A percentile compares a stretch with the other conserved stretches of the same genome.
Conservation (phyloP, 2,329 filamentous ascomycete genomes). For the Trichoderma cornu-damae region DNA sequence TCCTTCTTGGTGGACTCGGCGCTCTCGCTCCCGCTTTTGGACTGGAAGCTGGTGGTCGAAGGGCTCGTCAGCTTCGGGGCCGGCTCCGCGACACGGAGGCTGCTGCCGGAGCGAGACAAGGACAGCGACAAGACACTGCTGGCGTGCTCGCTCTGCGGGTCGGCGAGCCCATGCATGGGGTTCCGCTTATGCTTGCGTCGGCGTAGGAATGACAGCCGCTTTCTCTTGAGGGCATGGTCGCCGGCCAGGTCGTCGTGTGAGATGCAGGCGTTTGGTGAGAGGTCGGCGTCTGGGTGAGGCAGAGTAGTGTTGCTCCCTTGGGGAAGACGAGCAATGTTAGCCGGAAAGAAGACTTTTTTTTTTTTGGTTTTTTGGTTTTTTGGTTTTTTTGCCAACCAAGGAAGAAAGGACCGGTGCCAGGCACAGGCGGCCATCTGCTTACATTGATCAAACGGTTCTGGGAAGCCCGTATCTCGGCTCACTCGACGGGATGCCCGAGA, state of each 20-base stretch:
- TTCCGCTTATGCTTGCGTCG: constrained; percentile 45
- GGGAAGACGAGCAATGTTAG: neutral
- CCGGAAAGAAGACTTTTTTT: neutral
- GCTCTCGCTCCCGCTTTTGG: constrained; percentile 40
- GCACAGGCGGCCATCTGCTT: constrained; percentile 25
- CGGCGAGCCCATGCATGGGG: constrained; percentile 43
- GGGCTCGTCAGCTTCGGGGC: constrained; percentile 24
- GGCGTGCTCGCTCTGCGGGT: constrained; percentile 32
- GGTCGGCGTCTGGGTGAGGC: constrained; percentile 57
- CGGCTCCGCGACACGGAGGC: constrained; percentile 22
- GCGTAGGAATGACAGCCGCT: constrained; percentile 43
- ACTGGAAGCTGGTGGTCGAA: constrained; percentile 30
- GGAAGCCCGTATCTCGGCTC: constrained; percentile 47
- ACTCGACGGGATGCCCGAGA: constrained; percentile 21
- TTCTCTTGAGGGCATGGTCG: constrained; percentile 38
- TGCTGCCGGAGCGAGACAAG: constrained; percentile 23
- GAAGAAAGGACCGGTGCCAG: neutral
- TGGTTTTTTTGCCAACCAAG: too few species aligned
- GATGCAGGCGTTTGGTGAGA: constrained; percentile 52
- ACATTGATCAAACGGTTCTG: constrained; percentile 47
- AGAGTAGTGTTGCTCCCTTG: constrained; percentile 54
- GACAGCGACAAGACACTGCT: constrained; percentile 34
- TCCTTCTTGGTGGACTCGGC: constrained; percentile 27
- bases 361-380: too few species aligned
- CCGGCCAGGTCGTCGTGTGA: constrained; percentile 49